These are phyloP conservation scores for Penicillium samsonianum DNA, from an alignment of 495 filamentous ascomycete species.

Conservation along the genomic window DNA sequence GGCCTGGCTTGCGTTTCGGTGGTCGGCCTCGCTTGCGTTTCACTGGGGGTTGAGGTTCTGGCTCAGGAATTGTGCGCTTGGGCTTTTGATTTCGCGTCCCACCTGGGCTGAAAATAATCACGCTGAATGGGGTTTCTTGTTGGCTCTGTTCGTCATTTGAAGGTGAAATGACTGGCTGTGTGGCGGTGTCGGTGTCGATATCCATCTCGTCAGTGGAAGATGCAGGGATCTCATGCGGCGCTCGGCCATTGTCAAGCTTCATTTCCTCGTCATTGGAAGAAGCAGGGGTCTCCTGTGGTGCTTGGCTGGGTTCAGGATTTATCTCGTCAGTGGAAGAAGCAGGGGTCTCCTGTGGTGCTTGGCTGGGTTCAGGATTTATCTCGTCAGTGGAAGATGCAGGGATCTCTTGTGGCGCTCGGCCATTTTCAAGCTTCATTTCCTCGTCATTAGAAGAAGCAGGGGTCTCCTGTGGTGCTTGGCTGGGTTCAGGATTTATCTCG, in stretches of 20 bases:
- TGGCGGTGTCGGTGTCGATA: not conserved
- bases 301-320: too few species aligned
- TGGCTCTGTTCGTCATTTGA: not conserved
- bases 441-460: not conserved
- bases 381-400: not conserved
- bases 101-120: slow-evolving; percentile 23
- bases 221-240: not conserved
- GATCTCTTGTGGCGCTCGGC: not conserved
- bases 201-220: not conserved
- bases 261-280: not conserved
- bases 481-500: too few species aligned
- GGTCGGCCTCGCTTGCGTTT: slow-evolving; percentile 27
- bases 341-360: not conserved
- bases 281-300: not conserved
- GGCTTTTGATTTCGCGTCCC: not conserved
- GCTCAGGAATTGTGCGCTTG: slow-evolving; percentile 20
- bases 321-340: not conserved
- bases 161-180: not conserved
- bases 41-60: slow-evolving; percentile 18
- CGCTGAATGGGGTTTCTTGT: slow-evolving; percentile 8
- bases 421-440: not conserved
- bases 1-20: slow-evolving; percentile 26
- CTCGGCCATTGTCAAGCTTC: not conserved
- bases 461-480: not conserved
- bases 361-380: too few species aligned